These are phyloP conservation scores for Fusarium buxicola DNA, from an alignment of 2,329 filamentous ascomycete genomes.

Conservation along the genomic window DNA sequence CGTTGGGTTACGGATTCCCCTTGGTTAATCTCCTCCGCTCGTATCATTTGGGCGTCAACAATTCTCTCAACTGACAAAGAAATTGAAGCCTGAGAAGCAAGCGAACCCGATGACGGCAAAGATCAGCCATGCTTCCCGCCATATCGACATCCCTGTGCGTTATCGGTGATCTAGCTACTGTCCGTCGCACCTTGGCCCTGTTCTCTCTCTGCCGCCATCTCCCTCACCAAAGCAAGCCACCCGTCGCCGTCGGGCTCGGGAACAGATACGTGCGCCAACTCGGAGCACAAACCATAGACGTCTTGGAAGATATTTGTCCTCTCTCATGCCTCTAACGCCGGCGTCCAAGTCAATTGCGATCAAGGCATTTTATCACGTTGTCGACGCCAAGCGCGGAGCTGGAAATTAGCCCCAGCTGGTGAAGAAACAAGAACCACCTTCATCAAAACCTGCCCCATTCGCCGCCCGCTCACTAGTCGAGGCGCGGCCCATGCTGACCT, in stretches of 20 bases:
- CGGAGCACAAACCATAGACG: constrained; percentile 19
- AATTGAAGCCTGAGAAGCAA: constrained; percentile 11
- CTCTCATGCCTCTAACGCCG: constrained; percentile 18
- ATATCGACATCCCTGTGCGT: constrained; percentile 4
- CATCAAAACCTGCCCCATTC: constrained; percentile 31
- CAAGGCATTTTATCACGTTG: constrained; percentile 18
- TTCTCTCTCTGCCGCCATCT: constrained; percentile 15
- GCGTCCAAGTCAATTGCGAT: constrained; percentile 29
- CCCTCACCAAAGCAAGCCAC: constrained; percentile 13
- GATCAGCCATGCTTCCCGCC: constrained; percentile 16
- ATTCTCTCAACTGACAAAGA: not conserved
- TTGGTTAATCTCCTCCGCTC: constrained; percentile 3
- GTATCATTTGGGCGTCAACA: constrained; percentile 24
- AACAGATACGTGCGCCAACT: constrained; percentile 10
- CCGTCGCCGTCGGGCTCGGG: constrained; percentile 3
- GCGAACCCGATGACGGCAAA: constrained; percentile 12
- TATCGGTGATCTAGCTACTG: constrained; percentile 4
- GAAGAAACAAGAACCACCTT: constrained; percentile 24
- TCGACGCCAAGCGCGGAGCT: constrained; percentile 23
- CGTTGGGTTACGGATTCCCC: not conserved
- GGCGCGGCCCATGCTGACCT: constrained; percentile 36
- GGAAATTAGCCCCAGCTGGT: constrained; percentile 20
- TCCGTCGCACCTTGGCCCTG: too few relatives aligned
- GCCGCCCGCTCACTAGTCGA: constrained; percentile 32
- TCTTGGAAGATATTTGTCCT: constrained; percentile 14